phyloP scores from a whole-genome alignment of 192 early-diverging fungal species.

The Entomortierella chlamydospora region DNA sequence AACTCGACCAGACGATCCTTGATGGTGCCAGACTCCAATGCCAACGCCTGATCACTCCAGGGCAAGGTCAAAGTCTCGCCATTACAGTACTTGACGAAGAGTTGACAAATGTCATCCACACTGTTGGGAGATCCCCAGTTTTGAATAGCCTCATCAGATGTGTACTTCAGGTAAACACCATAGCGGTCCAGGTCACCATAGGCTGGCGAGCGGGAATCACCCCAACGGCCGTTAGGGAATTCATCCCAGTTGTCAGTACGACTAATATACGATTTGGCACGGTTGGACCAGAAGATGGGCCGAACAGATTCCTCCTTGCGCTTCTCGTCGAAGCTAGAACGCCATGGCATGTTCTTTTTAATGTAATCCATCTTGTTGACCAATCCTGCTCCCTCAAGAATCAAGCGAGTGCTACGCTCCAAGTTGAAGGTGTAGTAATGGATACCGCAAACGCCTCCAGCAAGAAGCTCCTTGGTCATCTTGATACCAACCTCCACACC shows the following conservation, averaged over 20 bases:
- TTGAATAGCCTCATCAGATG: constrained; percentile 70
- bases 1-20: constrained; percentile 73
- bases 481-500: constrained; percentile 86
- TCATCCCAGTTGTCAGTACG: constrained; percentile 97
- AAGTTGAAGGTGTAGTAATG: constrained; percentile 98
- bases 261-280: constrained; percentile 89
- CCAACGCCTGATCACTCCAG: constrained; percentile 88
- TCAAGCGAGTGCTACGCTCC: constrained; percentile 86
- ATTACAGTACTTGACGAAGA: constrained; percentile 85
- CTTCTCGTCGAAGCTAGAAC: constrained; percentile 83
- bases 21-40: constrained; percentile 82
- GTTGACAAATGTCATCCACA: constrained; percentile 71
- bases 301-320: constrained; percentile 95
- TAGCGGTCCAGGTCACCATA: constrained; percentile 86
- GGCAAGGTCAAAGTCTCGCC: constrained; percentile 82
- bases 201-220: constrained; percentile 93
- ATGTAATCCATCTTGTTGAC: constrained; percentile 67
- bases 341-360: constrained; percentile 58
- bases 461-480: constrained; percentile 83
- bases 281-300: constrained; percentile 99
- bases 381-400: constrained; percentile 87
- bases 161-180: constrained; percentile 82
- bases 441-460: constrained; percentile 79
- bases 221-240: constrained; percentile 99
- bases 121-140: constrained; percentile 83